These are phyloP conservation scores for Cladosporium sp. DNA, from an alignment of 2,329 filamentous ascomycete genomes.

Conservation along the genomic window DNA sequence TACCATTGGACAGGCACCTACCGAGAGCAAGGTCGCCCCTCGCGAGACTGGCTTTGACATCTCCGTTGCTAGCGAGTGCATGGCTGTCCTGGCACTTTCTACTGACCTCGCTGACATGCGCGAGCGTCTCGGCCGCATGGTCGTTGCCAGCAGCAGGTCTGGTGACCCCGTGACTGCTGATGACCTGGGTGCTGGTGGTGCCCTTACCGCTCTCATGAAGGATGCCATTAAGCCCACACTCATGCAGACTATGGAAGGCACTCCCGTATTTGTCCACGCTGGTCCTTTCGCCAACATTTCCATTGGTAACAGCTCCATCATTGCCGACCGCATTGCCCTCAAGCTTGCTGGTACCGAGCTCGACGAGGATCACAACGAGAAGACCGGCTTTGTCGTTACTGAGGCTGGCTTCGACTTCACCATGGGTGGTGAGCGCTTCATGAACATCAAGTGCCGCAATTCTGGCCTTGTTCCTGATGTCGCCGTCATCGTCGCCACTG, in stretches of 20 bases:
- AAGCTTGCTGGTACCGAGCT: constrained; percentile 93
- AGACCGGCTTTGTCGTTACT: constrained; percentile 89
- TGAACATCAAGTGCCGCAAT: constrained; percentile 99
- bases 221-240: constrained; percentile 98
- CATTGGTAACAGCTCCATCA: constrained; percentile 91
- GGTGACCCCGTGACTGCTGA: constrained; percentile 95
- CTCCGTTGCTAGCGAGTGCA: constrained; percentile 94
- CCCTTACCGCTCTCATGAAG: constrained; percentile 90
- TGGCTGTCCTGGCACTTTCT: constrained; percentile 94
- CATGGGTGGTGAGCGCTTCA: constrained; percentile 98
- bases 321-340: constrained; percentile 90
- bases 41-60: constrained; percentile 95
- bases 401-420: constrained; percentile 99
- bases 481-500: constrained; percentile 91
- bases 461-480: constrained; percentile 90
- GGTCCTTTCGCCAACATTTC: constrained; percentile 98
- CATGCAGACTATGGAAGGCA: constrained; percentile 97
- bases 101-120: constrained; percentile 84
- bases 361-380: constrained; percentile 77
- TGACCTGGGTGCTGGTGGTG: constrained; percentile 88
- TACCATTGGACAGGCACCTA: constrained; percentile 80
- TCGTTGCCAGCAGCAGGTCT: constrained; percentile 77
- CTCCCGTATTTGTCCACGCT: constrained; percentile 94
- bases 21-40: constrained; percentile 76
- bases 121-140: constrained; percentile 91